Conservation (phyloP, 805 yeast genomes). For the Wickerhamiella sorbophila region DNA sequence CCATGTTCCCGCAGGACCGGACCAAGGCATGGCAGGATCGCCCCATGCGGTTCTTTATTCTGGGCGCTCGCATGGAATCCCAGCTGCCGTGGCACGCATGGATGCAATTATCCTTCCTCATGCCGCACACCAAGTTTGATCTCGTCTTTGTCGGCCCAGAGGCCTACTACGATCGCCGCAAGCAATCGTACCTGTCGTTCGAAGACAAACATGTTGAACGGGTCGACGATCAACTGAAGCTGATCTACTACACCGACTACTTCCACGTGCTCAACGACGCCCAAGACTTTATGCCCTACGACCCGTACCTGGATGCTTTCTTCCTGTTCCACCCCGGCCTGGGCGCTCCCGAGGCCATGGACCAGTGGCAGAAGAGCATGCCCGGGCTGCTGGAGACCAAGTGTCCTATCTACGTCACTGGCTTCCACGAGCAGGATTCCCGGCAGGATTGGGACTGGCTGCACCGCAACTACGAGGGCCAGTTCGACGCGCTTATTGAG, state of each 20-base stretch:
- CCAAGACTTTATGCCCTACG: slow-evolving; percentile 94
- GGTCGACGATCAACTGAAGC: slow-evolving; percentile 55
- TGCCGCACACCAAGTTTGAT: slow-evolving; percentile 73
- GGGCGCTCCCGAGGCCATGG: slow-evolving; percentile 63
- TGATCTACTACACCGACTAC: slow-evolving; percentile 77
- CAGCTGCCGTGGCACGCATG: slow-evolving; percentile 89
- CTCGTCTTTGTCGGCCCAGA: slow-evolving; percentile 93
- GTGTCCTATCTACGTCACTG: slow-evolving; percentile 83
- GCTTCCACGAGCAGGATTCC: slow-evolving; percentile 66
- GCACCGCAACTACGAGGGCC: slow-evolving; percentile 44
- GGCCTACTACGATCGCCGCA: slow-evolving; percentile 58
- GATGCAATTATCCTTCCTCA: slow-evolving; percentile 78
- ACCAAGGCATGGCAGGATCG: slow-evolving; percentile 56
- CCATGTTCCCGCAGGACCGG: slow-evolving; percentile 62
- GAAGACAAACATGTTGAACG: slow-evolving; percentile 43
- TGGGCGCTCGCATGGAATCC: slow-evolving; percentile 89
- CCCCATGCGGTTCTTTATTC: slow-evolving; percentile 75
- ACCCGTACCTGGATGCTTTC: slow-evolving; percentile 87
- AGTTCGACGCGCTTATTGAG: slow-evolving; percentile 69
- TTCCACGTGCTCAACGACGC: slow-evolving; percentile 84
- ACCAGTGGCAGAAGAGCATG: slow-evolving; percentile 71
- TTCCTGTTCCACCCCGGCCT: slow-evolving; percentile 94
- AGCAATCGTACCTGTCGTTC: slow-evolving; percentile 44
- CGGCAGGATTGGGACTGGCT: slow-evolving; percentile 61
- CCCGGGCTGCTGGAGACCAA: slow-evolving; percentile 84